These are phyloP conservation scores for Pyracantha coccinea DNA, from an alignment of 331 rosid genomes.

Conservation along the genomic window DNA sequence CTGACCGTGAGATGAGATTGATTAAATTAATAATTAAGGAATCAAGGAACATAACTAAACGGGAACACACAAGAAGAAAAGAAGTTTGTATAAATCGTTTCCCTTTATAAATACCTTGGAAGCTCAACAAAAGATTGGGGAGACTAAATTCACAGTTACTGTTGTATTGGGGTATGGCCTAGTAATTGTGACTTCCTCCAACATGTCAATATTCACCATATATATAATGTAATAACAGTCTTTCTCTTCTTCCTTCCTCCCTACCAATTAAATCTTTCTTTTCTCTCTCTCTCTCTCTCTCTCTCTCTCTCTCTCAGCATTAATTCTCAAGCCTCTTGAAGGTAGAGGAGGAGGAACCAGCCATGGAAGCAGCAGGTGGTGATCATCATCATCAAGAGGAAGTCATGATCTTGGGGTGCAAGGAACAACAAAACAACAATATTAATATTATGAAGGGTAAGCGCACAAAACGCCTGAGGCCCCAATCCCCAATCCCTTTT, in stretches of 20 bases:
- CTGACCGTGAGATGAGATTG: too few species aligned
- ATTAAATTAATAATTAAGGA: too few species aligned
- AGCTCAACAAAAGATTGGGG: conserved; percentile 16
- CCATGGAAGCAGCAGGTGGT: conserved; percentile 42
- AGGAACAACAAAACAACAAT: conserved; percentile 18
- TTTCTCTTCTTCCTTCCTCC: conserved; percentile 44
- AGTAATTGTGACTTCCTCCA: neutral
- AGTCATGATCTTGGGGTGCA: conserved; percentile 33
- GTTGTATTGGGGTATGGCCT: conserved; percentile 45
- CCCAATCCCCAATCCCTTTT: conserved; percentile 70
- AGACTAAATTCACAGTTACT: conserved; percentile 45
- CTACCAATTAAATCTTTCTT: conserved; percentile 29
- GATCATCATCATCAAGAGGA: conserved; percentile 28
- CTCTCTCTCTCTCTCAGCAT: neutral
- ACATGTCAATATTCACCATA: conserved; percentile 12
- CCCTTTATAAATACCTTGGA: conserved; percentile 23
- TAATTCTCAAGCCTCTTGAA: neutral
- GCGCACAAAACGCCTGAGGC: conserved; percentile 82
- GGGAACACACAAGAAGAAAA: too few species aligned
- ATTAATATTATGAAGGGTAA: conserved; percentile 57
- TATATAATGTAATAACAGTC: conserved; percentile 16
- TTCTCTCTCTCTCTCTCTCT: neutral
- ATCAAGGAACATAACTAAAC: too few species aligned
- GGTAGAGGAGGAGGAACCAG: conserved; percentile 14
- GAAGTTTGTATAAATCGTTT: too few species aligned